Base-by-base conservation (phyloP, 495 filamentous ascomycete species). In the Cryomyces minteri region DNA sequence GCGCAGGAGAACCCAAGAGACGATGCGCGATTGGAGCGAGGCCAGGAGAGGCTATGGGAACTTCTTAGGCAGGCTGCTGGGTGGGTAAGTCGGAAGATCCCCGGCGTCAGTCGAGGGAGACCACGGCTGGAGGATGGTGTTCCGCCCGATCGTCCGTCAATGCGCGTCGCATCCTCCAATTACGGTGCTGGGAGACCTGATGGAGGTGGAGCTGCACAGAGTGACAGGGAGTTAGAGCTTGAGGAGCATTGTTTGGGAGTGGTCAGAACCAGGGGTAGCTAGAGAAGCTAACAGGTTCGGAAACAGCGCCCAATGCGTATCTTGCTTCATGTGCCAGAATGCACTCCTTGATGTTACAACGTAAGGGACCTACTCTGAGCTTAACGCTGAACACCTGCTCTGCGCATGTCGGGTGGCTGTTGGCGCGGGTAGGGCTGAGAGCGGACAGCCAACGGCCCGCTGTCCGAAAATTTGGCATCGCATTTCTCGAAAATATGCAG, bases 1-100 rank as follows among this genome's bases (percentile, higher is more conserved):
- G 87, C 85, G 41, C 76, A 84, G 10, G 88, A 93, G 61, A 78
- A 88, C 51, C 77, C 77, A 50, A 62, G 70, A 51, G 58, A 77
- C 53, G 62, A 72, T 54, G 66, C 62, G 6, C n/a, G 43, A 7
- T 39, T 51, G 43, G 45, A 51, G 14, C 50, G 55, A 43, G 45
- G 54, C 43, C 42, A 53, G 48, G 60, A 65, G 41, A 44, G 46
- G 46, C n/a, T 62, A 6, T 65, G 62, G 60, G 45, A 43, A 9
- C 39, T 56, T 10, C 57, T 62, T 10, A 51, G 47, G 31, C 7
- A 34, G 39, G 41, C 49, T n/a, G 56, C 50, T 7, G 48, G 32
- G 9, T 58, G 58, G 60, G 46, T 61, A 25, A 49, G 48, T 5
- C 33, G 31, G 38, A 51, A 44, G 32, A 33, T 50, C 5, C 31